Evolutionary conservation across 2,329 filamentous ascomycete species (phyloP).

Genomic region (Aspergillus fijiensis): DNA sequence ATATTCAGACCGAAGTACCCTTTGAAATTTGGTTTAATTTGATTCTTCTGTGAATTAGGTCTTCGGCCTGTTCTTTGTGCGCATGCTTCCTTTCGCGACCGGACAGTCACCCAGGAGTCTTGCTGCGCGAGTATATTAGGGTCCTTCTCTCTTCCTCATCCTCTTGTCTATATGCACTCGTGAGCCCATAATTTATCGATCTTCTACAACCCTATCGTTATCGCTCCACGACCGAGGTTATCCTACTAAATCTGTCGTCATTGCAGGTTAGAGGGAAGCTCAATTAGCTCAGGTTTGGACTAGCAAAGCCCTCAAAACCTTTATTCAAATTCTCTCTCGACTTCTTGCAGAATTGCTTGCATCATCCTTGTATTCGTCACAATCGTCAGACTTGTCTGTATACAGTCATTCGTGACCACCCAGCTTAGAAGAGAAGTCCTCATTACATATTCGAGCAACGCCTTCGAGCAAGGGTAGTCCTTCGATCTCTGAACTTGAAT

Average conservation of each 20-base stretch:
- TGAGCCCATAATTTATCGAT: background rate
- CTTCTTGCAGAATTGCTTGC: constrained; percentile 22
- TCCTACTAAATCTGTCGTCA: background rate
- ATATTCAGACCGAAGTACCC: background rate
- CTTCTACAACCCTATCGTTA: background rate
- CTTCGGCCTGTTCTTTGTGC: background rate
- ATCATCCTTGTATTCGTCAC: constrained; percentile 31
- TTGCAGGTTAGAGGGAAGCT: background rate
- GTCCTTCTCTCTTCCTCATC: background rate
- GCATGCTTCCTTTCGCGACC: background rate
- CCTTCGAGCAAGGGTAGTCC: constrained; percentile 27
- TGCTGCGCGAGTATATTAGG: background rate
- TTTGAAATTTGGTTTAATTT: background rate
- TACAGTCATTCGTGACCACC: constrained; percentile 29
- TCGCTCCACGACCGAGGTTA: background rate
- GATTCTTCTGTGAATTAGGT: background rate
- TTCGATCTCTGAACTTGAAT: constrained; percentile 22
- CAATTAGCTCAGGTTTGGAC: constrained; percentile 11
- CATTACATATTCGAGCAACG: constrained; percentile 27
- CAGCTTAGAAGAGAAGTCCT: constrained; percentile 29
- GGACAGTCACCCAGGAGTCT: background rate
- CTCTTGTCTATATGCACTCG: background rate
- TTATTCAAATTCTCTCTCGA: constrained; percentile 14
- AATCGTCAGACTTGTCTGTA: constrained; percentile 33
- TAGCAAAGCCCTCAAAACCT: constrained; percentile 14